phyloP scores from a whole-genome alignment of 371 early-diverging fungal species.

The Mortierella sp. region DNA sequence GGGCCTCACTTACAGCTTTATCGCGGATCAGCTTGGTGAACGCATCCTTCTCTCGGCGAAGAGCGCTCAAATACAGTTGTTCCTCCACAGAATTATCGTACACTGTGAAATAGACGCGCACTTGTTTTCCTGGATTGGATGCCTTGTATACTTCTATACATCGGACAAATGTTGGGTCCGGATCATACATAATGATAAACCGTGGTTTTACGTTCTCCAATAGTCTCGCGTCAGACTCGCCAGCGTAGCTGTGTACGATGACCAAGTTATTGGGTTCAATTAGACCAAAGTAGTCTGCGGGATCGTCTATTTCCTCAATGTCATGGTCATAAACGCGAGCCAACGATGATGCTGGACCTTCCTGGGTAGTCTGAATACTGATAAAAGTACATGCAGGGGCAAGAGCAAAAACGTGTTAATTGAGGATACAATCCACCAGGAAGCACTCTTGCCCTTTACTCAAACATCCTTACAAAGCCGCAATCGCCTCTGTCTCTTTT shows the following conservation, averaged over 20 bases:
- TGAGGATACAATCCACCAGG: too few relatives aligned
- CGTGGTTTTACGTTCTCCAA: conserved; percentile 80
- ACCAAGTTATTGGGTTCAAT: conserved; percentile 52
- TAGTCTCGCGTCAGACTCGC: conserved; percentile 60
- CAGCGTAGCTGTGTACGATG: conserved; percentile 74
- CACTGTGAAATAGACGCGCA: conserved; percentile 90
- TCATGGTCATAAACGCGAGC: conserved; percentile 26
- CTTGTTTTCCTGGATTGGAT: conserved; percentile 58
- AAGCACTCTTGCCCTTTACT: too few relatives aligned
- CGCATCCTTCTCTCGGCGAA: conserved; percentile 91
- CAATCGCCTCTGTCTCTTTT: conserved; percentile 61
- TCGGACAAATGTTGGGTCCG: conserved; percentile 87
- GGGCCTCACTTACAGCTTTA: conserved; percentile 81
- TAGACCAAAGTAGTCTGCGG: conserved; percentile 55
- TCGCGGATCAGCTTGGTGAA: conserved; percentile 95
- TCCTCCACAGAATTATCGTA: conserved; percentile 97
- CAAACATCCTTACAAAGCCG: conserved; percentile 51
- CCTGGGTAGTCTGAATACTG: conserved; percentile 32
- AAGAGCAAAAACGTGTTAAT: not conserved
- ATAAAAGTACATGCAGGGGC: not conserved
- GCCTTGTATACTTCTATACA: conserved; percentile 88
- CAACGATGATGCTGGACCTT: conserved; percentile 1
- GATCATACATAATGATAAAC: conserved; percentile 91
- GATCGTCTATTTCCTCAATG: conserved; percentile 49
- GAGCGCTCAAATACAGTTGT: conserved; percentile 85